A percentile compares a stretch with the other conserved stretches of the same genome.
Evolutionary conservation across 2,329 filamentous ascomycete genomes (phyloP).

Genomic region (Cladosporium sp.): DNA sequence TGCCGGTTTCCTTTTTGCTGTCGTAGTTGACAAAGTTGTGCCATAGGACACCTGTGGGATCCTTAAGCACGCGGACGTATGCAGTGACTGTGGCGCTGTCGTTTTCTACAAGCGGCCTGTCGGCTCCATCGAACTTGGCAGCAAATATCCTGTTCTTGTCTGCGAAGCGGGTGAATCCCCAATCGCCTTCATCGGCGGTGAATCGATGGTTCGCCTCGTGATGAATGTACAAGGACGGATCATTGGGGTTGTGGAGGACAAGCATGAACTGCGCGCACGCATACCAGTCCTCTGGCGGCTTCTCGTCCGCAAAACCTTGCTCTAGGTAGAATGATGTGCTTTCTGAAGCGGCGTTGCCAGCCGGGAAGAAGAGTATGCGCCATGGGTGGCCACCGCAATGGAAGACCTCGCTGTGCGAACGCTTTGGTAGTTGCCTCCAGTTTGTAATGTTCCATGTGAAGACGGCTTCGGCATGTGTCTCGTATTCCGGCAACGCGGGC

Average conservation of each 20-base stretch:
- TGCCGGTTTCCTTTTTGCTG: constrained; percentile 98
- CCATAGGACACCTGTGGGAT: constrained; percentile 86
- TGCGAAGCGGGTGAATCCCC: constrained; percentile 97
- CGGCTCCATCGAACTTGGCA: constrained; percentile 68
- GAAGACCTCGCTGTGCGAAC: constrained; percentile 86
- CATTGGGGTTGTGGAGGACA: constrained; percentile 90
- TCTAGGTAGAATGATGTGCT: constrained; percentile 94
- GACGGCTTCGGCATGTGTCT: constrained; percentile 71
- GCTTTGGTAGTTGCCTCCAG: constrained; percentile 75
- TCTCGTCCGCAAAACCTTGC: constrained; percentile 76
- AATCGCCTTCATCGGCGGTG: constrained; percentile 93
- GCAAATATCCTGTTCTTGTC: constrained; percentile 85
- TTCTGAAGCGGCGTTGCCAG: constrained; percentile 84
- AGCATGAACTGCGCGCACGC: constrained; percentile 94
- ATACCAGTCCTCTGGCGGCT: constrained; percentile 88
- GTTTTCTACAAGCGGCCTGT: constrained; percentile 73
- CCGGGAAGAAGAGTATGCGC: constrained; percentile 94
- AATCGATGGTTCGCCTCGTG: constrained; percentile 92
- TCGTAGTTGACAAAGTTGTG: constrained; percentile 94
- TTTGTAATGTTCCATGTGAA: constrained; percentile 85
- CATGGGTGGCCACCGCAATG: constrained; percentile 85
- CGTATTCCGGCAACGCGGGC: constrained; percentile 74
- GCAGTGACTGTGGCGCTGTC: constrained; percentile 78
- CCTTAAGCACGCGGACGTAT: constrained; percentile 78
- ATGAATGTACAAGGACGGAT: constrained; percentile 75